Conservation (phyloP, 441 rosid species). For the Kokia cookei region DNA sequence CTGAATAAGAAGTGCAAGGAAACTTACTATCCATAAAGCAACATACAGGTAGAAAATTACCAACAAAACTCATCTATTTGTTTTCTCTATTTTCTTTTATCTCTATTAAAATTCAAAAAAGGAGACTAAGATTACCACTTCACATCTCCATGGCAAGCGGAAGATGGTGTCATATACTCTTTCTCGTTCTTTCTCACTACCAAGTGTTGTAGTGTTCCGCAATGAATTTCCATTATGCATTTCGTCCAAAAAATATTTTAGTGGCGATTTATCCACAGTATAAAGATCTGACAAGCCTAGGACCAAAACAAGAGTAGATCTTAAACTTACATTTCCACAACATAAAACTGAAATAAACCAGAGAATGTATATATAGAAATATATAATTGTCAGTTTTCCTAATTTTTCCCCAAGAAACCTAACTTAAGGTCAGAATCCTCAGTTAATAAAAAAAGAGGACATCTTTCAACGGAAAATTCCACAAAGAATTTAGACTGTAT, state of each 20-base stretch:
- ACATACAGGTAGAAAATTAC: conserved; percentile 2
- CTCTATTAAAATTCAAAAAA: background rate
- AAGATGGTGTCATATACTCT: conserved; percentile 94
- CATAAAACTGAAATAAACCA: background rate
- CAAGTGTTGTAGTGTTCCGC: conserved; percentile 66
- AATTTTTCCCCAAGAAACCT: background rate
- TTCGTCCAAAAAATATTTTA: conserved; percentile 72
- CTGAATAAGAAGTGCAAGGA: background rate
- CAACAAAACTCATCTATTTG: background rate
- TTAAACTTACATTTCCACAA: background rate
- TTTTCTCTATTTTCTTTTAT: background rate
- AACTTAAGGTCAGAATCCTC: background rate
- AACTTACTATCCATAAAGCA: background rate
- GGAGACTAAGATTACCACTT: conserved; percentile 53
- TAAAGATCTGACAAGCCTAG: conserved; percentile 36
- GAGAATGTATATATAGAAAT: background rate
- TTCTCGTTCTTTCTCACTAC: conserved; percentile 82
- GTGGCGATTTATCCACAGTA: conserved; percentile 63
- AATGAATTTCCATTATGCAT: conserved; percentile 73
- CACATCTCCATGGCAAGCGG: conserved; percentile 99
- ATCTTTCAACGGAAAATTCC: background rate
- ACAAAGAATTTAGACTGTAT: background rate
- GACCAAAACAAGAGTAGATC: background rate
- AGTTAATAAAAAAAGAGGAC: background rate
- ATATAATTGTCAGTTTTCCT: background rate